Conservation (phyloP, 352 stramenopile species). For the Globisporangium orthogonon region DNA sequence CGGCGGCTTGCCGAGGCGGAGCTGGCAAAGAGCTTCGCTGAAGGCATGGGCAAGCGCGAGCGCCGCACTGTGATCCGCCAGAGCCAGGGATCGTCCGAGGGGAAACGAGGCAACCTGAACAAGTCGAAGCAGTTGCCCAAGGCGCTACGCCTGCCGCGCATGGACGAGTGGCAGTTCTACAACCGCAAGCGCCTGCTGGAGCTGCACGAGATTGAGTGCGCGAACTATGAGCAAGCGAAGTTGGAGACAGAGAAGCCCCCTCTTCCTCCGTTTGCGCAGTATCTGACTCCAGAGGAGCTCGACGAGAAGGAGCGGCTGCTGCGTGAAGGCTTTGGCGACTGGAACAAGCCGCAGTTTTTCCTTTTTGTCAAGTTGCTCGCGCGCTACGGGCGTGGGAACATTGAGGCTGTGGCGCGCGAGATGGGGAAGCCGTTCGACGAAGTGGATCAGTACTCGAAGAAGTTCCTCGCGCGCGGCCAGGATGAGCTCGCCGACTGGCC, state of each 20-base stretch:
- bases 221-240: conserved; percentile 77
- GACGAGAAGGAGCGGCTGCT: conserved; percentile 92
- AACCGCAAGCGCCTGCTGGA: conserved; percentile 73
- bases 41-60: conserved; percentile 82
- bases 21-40: conserved; percentile 67
- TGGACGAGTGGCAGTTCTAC: conserved; percentile 89
- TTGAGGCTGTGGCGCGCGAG: conserved; percentile 72
- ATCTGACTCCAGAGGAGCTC: conserved; percentile 80
- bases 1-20: conserved; percentile 81
- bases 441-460: conserved; percentile 52
- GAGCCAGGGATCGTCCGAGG: conserved; percentile 33
- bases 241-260: conserved; percentile 68
- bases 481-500: conserved; percentile 76
- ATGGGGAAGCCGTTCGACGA: conserved; percentile 82
- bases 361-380: conserved; percentile 81
- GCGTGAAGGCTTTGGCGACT: conserved; percentile 74
- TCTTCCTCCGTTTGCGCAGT: conserved; percentile 62
- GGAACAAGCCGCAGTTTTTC: conserved; percentile 87
- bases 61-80: conserved; percentile 72
- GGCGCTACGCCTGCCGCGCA: conserved; percentile 65
- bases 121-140: conserved; percentile 82
- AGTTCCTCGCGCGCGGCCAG: conserved; percentile 66
- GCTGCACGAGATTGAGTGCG: conserved; percentile 77
- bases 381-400: conserved; percentile 68
- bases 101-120: conserved; percentile 32